Evolutionary conservation across 306 rosid species (phyloP), one percentile per base, ranked within the genome.

Genomic region (Lathyrus oleraceus): DNA sequence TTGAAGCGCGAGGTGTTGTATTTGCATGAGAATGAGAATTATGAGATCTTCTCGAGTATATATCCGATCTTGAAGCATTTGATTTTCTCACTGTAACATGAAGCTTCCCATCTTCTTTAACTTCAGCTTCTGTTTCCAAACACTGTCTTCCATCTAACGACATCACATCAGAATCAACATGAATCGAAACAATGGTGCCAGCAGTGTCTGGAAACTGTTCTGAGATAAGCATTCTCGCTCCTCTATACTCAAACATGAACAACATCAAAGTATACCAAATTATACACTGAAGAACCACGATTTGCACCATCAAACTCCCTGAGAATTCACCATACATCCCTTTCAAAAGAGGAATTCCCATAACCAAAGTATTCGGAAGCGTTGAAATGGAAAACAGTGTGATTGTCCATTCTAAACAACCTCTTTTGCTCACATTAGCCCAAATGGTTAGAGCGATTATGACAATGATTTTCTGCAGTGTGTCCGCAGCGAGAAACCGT

Each of bases 161-260:
- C 89, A 87, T 85, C 32, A 91, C 85, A 40, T 91, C 96, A 12
- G 97, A 91, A 39, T 91, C 97, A 0, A 91, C 97, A 4, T 91
- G 97, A 68, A 91, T 91, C 3, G 96, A 89, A 57, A 89, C 95
- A 71, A 91, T 89, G 28, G 97, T 83, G 11, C 79, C 96, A 1
- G 95, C 95, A 0, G 95, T 89, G 75, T 89, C 95, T 2, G 97
- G 97, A 28, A 91, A 91, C 60, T 91, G 97, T 76, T 91, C 89
- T 14, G 96, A 89, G 42, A 91, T 91, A 0, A 91, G 68, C 63
- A 87, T 69, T 57, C 81, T 82, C 0, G 96, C 97, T 1, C 89
- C 97, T 68, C 96, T 75, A 49, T 47, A 91, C 44, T 91, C 97
- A 47, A 91, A 91, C 90, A 91, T 13, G 82, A 91, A 89, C 7